Evolutionary conservation across 192 early-diverging fungal genomes (phyloP).

Genomic region (Gryganskiella cystojenkinii): DNA sequence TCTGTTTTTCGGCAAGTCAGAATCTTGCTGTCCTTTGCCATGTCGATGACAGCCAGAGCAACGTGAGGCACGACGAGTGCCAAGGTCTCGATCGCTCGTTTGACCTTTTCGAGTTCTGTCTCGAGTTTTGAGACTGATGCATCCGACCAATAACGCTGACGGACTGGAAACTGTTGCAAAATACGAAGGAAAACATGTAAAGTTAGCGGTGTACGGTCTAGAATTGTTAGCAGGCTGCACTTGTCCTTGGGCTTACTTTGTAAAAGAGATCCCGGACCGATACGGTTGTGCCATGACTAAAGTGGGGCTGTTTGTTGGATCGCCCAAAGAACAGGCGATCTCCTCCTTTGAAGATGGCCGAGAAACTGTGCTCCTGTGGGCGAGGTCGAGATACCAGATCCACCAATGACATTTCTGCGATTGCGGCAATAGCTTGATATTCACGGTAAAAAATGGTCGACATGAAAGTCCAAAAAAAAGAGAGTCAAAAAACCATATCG

Average conservation of each 20-base stretch:
- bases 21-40: constrained; percentile 38
- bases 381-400: constrained; percentile 36
- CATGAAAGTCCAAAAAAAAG: neutral
- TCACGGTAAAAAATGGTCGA: neutral
- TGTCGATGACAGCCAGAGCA: constrained; percentile 53
- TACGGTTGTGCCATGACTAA: constrained; percentile 67
- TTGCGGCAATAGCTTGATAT: constrained; percentile 15
- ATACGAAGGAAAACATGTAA: neutral
- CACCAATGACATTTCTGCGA: constrained; percentile 37
- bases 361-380: constrained; percentile 9
- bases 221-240: neutral
- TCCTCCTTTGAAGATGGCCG: constrained; percentile 57
- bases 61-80: constrained; percentile 55
- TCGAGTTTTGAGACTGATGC: constrained; percentile 37
- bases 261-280: constrained; percentile 74
- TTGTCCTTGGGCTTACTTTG: constrained; percentile 54
- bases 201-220: neutral
- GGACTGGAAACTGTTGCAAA: constrained; percentile 63
- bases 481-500: neutral
- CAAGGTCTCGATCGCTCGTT: constrained; percentile 60
- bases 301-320: constrained; percentile 37
- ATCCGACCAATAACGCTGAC: constrained; percentile 58
- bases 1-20: constrained; percentile 51
- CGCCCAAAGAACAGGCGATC: constrained; percentile 55
- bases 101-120: constrained; percentile 60